Percentiles rank a stretch among this genome's conserved stretches.
phyloP scores from a whole-genome alignment of 768 basidiomycete genomes.

The Tylopilus sp. region DNA sequence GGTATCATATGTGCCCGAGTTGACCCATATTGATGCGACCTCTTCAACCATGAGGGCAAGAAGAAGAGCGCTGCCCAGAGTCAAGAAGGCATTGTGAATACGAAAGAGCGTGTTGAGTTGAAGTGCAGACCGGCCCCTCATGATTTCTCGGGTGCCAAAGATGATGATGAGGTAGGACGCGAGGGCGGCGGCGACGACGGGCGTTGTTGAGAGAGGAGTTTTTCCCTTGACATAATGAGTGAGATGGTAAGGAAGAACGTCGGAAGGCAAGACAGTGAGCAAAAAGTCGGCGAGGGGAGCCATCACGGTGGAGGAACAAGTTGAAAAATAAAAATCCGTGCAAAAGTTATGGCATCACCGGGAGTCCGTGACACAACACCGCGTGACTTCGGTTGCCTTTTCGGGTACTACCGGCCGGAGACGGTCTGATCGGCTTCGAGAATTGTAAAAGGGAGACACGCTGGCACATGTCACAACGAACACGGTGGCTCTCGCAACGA shows the following conservation, averaged over 20 bases:
- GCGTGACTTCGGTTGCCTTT: conserved; percentile 1
- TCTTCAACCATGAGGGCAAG: conserved; percentile 91
- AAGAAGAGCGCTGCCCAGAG: conserved; percentile 77
- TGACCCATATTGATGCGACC: conserved; percentile 74
- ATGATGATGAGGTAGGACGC: conserved; percentile 82
- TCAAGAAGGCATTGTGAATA: conserved; percentile 86
- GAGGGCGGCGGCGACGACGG: conserved; percentile 67
- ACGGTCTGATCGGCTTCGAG: too few relatives aligned
- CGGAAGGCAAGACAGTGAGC: conserved; percentile 52
- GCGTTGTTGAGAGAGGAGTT: conserved; percentile 58
- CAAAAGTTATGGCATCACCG: conserved; percentile 25
- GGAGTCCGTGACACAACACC: conserved; percentile 28
- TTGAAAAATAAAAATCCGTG: conserved; percentile 17
- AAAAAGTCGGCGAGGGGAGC: conserved; percentile 72
- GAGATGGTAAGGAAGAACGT: conserved; percentile 34
- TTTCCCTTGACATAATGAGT: conserved; percentile 51
- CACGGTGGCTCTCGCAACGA: too few relatives aligned
- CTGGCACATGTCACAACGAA: too few relatives aligned
- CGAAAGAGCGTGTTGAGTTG: conserved; percentile 85
- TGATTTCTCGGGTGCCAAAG: conserved; percentile 78
- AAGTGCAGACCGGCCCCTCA: conserved; percentile 72
- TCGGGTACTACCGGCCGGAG: not conserved
- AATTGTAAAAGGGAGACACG: too few relatives aligned
- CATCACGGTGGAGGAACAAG: conserved; percentile 44
- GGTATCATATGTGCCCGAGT: conserved; percentile 66